A percentile compares a stretch with the other conserved stretches of the same genome.
phyloP scores from a whole-genome alignment of 805 yeast species.

The Kazachstania viticola region DNA sequence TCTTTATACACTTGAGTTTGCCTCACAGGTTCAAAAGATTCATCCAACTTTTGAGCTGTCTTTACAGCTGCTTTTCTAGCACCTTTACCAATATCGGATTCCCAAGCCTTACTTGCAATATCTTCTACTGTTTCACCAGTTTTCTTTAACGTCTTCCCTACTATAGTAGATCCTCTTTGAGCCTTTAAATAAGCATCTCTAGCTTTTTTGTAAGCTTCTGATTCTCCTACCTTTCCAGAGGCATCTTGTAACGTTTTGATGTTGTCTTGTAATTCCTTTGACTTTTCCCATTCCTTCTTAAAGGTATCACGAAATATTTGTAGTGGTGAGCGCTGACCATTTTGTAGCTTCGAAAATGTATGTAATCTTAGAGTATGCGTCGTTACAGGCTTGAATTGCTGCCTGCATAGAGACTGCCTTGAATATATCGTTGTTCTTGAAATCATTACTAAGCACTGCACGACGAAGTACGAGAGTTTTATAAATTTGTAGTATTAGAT shows the following conservation, averaged over 20 bases:
- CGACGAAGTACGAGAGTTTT: too few relatives aligned
- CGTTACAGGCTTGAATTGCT: too few relatives aligned
- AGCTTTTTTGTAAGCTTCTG: slow-evolving; percentile 87
- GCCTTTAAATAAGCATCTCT: slow-evolving; percentile 86
- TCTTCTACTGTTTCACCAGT: slow-evolving; percentile 92
- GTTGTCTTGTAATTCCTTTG: slow-evolving; percentile 79
- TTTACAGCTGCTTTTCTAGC: slow-evolving; percentile 77
- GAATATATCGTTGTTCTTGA: too few relatives aligned
- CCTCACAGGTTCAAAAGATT: slow-evolving; percentile 83
- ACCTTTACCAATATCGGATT: slow-evolving; percentile 79
- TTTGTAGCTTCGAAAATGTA: neutral
- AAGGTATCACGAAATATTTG: slow-evolving; percentile 91
- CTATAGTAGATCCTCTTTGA: slow-evolving; percentile 57
- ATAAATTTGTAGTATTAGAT: too few relatives aligned
- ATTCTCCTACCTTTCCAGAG: slow-evolving; percentile 86
- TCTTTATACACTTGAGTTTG: slow-evolving; percentile 83
- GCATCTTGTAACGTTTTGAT: slow-evolving; percentile 93
- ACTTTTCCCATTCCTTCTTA: slow-evolving; percentile 81
- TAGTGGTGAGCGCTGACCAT: slow-evolving; percentile 44
- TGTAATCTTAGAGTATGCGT: slow-evolving; percentile 1
- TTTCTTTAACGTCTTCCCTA: slow-evolving; percentile 63
- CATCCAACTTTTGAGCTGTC: slow-evolving; percentile 79
- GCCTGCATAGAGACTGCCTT: too few relatives aligned
- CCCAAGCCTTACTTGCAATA: slow-evolving; percentile 90
- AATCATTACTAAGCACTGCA: too few relatives aligned